Conservation (phyloP, 208 protist genomes). For the Leishmania lainsoni region DNA sequence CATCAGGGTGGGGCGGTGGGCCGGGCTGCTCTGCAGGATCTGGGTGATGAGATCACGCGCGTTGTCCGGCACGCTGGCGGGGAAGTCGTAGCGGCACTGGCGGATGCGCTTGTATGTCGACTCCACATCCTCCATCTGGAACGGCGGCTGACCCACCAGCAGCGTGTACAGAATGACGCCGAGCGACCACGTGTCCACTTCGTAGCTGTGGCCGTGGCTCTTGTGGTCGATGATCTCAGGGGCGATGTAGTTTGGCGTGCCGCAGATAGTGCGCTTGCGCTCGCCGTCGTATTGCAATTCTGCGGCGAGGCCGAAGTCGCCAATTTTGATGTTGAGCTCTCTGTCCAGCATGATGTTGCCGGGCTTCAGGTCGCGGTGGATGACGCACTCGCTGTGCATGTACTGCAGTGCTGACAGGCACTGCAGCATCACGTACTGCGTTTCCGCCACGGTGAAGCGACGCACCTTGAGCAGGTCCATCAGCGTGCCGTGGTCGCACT, state of each 20-base stretch:
- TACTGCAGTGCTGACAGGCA: constrained; percentile 93
- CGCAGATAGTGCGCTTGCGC: constrained; percentile 95
- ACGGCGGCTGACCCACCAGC: constrained; percentile 97
- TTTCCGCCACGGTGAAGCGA: constrained; percentile 92
- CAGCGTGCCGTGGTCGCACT: constrained; percentile 96
- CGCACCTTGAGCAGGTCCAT: constrained; percentile 96
- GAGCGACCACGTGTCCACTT: constrained; percentile 98
- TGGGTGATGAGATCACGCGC: constrained; percentile 91
- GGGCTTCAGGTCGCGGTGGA: constrained; percentile 97
- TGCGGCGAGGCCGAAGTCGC: constrained; percentile 95
- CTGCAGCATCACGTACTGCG: constrained; percentile 95
- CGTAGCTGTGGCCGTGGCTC: constrained; percentile 94
- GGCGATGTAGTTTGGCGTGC: constrained; percentile 97
- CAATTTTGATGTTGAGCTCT: constrained; percentile 92
- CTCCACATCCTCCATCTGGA: constrained; percentile 97
- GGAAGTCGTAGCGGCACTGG: constrained; percentile 94
- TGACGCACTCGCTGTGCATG: constrained; percentile 95
- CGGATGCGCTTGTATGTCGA: constrained; percentile 96
- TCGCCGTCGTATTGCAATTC: constrained; percentile 92
- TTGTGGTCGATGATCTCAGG: constrained; percentile 91
- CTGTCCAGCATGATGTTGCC: constrained; percentile 96
- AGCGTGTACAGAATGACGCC: constrained; percentile 98
- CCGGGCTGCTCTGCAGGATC: constrained; percentile 87
- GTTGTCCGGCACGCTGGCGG: constrained; percentile 62
- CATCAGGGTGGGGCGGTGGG: constrained; percentile 81